These are phyloP conservation scores for Jackrogersella minutella DNA, from an alignment of 495 filamentous ascomycete species.

Conservation along the genomic window DNA sequence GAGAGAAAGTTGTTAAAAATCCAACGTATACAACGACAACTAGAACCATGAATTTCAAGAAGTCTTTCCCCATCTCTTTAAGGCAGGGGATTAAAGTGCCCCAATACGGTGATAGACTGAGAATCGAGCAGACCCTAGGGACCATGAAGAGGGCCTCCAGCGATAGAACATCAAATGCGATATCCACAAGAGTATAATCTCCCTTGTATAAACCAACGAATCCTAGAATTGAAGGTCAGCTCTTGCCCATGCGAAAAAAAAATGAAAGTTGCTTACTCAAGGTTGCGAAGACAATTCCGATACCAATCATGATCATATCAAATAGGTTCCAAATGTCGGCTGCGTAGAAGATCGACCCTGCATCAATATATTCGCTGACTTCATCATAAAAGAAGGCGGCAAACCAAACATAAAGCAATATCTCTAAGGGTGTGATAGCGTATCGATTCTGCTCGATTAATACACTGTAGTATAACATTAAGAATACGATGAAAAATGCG, in stretches of 20 bases:
- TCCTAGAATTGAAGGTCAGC: conserved; percentile 53
- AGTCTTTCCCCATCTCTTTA: conserved; percentile 94
- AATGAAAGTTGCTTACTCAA: conserved; percentile 67
- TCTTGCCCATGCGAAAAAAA: conserved; percentile 50
- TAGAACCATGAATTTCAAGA: conserved; percentile 88
- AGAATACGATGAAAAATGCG: conserved; percentile 81
- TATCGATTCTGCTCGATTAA: conserved; percentile 66
- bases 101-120: conserved; percentile 91
- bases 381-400: conserved; percentile 90
- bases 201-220: conserved; percentile 73
- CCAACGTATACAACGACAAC: conserved; percentile 84
- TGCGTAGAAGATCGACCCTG: conserved; percentile 83
- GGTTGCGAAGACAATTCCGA: conserved; percentile 76
- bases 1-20: conserved; percentile 90
- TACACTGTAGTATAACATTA: conserved; percentile 85
- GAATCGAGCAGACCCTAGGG: conserved; percentile 86
- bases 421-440: conserved; percentile 59
- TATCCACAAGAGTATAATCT: conserved; percentile 70
- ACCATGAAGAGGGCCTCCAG: conserved; percentile 91
- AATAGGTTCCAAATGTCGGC: conserved; percentile 91
- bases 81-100: conserved; percentile 85
- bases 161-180: conserved; percentile 86
- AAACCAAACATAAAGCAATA: conserved; percentile 72
- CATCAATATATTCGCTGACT: conserved; percentile 81
- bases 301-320: conserved; percentile 86